Base-by-base conservation (phyloP, 148 eudicot genomes). In the Nepenthes mirabilis region DNA sequence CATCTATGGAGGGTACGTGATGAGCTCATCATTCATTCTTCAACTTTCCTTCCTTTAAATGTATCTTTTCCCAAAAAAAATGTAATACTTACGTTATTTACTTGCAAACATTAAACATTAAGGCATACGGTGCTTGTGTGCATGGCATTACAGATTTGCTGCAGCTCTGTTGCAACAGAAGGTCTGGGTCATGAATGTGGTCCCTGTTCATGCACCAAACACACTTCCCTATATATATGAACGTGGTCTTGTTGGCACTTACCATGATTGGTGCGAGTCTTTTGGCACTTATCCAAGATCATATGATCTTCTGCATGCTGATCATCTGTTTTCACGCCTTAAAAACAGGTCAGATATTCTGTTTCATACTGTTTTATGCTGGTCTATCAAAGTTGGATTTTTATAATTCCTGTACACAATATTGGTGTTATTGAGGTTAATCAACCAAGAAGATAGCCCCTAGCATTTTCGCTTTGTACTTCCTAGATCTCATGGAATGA, bases 181-280 rank as follows among this genome's bases (percentile, higher is more conserved):
- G 36, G 85, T 89, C 33, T 94, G 99, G 99, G 95, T 94, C 50
- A 84, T 94, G 99, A 94, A 86, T 74, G 99, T 94, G 47, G 78
- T 86, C 48, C 99, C 93, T 47, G 83, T 86, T 64, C 82, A 94
- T 79, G 87, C 95, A 62, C 93, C 97, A 32, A 79, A 94, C 65
- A 86, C 99, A n/a, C 97, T 94, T 69, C 90, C 99, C 52, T 68
- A 79, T 60, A 82, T 94, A 51, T 94, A 74, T 65, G 99, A 94
- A 62, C 91, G 99, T 45, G 99, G 99, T 60, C 88, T 89, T 47
- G 58, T 86, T 51, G 99, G 99, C 2, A 56, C 83, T 43, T 94
- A 94, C 74, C 99, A 94, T 70, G 95, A 94, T 63, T 94, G 99
- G 99, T 94, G 99, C 34, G 97, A 94, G 69, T 81, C 99, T 37